phyloP scores from a whole-genome alignment of 139 green algal genomes.

The Limnomonas spitsbergensis region DNA sequence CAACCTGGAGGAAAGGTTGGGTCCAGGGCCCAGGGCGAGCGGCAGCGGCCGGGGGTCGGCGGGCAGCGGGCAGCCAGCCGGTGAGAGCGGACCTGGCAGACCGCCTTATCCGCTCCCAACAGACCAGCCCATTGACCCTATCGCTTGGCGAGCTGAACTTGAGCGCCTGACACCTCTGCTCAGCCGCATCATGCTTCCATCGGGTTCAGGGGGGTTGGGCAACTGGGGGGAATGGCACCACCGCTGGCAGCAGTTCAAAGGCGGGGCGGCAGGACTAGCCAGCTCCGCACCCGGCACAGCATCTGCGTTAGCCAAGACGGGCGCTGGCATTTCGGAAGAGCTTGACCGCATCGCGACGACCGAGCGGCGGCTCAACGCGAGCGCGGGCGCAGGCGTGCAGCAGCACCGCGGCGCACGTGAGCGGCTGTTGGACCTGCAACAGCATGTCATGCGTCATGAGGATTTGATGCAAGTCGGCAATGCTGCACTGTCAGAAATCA shows the following conservation, averaged over 20 bases:
- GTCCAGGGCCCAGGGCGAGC: background rate
- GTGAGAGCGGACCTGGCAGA: background rate
- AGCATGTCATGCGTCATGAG: constrained; percentile 14
- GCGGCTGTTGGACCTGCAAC: constrained; percentile 19
- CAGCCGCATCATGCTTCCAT: constrained; percentile 22
- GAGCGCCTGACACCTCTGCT: constrained; percentile 44
- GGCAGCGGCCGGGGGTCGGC: background rate
- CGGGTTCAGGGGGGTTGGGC: background rate
- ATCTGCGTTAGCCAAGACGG: background rate
- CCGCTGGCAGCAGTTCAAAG: constrained; percentile 34
- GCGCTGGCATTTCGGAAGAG: background rate
- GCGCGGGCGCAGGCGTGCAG: background rate
- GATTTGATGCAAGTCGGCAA: constrained; percentile 23
- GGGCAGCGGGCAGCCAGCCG: background rate
- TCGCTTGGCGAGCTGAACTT: constrained; percentile 38
- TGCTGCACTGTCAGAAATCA: constrained; percentile 19
- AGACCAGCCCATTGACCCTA: constrained; percentile 21
- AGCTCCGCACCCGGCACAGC: background rate
- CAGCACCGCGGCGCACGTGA: background rate
- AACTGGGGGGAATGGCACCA: constrained; percentile 28
- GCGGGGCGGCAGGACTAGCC: background rate
- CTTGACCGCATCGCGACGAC: constrained; percentile 9
- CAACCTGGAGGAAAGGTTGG: background rate
- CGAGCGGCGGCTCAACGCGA: constrained; percentile 27
- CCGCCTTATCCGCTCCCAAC: background rate